Conservation (phyloP, 148 eudicot species). For the Silene latifolia region DNA sequence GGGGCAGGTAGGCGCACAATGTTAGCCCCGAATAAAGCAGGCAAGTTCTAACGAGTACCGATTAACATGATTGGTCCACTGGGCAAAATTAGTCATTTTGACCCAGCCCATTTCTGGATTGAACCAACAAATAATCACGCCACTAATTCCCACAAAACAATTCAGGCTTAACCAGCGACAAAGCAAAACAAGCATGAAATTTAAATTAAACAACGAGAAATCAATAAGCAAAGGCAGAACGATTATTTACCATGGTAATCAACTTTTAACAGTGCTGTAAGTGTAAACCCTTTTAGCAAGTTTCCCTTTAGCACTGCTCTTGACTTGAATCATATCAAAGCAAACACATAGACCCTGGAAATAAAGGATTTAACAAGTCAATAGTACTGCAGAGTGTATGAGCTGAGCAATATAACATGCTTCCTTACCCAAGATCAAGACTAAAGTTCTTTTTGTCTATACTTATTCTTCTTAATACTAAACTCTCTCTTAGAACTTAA, state of each 20-base stretch:
- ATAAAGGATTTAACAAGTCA: not conserved
- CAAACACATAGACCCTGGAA: not conserved
- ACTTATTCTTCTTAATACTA: too few species aligned
- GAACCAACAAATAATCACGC: not conserved
- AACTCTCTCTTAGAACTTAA: too few species aligned
- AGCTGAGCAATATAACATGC: not conserved
- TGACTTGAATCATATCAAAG: slow-evolving; percentile 1
- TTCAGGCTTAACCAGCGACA: not conserved
- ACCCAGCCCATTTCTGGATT: too few species aligned
- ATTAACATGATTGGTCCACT: not conserved
- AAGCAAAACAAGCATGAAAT: not conserved
- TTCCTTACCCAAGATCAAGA: too few species aligned
- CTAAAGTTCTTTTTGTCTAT: too few species aligned
- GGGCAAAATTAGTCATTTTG: not conserved
- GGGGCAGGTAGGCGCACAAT: not conserved
- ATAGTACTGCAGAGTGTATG: not conserved
- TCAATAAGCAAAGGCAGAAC: not conserved
- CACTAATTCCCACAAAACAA: not conserved
- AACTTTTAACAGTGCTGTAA: not conserved
- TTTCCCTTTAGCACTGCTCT: not conserved
- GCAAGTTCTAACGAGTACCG: not conserved
- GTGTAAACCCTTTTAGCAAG: not conserved
- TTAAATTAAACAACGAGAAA: not conserved
- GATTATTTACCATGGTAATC: slow-evolving; percentile 1
- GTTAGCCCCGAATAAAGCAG: not conserved